phyloP scores from a whole-genome alignment of 768 basidiomycete genomes.

The Lentinula edodes region DNA sequence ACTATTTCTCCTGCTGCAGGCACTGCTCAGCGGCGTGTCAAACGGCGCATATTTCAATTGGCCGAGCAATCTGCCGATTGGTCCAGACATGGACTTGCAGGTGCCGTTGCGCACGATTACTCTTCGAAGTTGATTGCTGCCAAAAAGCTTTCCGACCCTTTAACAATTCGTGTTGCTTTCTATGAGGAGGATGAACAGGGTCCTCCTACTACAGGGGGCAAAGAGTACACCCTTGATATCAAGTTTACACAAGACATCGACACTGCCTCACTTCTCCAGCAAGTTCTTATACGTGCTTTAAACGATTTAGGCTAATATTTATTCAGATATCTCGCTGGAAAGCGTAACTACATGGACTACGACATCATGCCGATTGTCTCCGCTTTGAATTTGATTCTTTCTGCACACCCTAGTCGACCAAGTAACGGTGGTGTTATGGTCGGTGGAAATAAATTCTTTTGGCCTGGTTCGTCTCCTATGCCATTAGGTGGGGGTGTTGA shows the following conservation, averaged over 20 bases:
- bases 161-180: constrained; percentile 36
- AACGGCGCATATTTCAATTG: constrained; percentile 56
- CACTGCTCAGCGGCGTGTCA: constrained; percentile 46
- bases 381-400: constrained; percentile 60
- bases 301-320: neutral
- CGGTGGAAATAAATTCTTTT: constrained; percentile 65
- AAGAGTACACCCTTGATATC: constrained; percentile 43
- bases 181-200: constrained; percentile 47
- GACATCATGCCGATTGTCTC: constrained; percentile 57
- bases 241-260: constrained; percentile 45
- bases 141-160: constrained; percentile 37
- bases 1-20: constrained; percentile 45
- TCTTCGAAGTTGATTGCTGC: constrained; percentile 46
- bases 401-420: constrained; percentile 46
- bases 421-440: constrained; percentile 59
- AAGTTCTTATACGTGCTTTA: constrained; percentile 18
- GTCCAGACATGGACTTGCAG: constrained; percentile 39
- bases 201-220: constrained; percentile 33
- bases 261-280: constrained; percentile 42
- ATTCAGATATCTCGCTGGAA: constrained; percentile 47
- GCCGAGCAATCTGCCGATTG: constrained; percentile 52
- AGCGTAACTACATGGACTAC: constrained; percentile 45
- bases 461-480: constrained; percentile 39
- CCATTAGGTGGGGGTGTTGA: constrained; percentile 49
- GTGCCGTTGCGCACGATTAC: constrained; percentile 52